Evolutionary conservation across 345 rosid genomes (phyloP), one percentile per base, ranked within the genome.

Genomic region (Sonneratia caseolaris): DNA sequence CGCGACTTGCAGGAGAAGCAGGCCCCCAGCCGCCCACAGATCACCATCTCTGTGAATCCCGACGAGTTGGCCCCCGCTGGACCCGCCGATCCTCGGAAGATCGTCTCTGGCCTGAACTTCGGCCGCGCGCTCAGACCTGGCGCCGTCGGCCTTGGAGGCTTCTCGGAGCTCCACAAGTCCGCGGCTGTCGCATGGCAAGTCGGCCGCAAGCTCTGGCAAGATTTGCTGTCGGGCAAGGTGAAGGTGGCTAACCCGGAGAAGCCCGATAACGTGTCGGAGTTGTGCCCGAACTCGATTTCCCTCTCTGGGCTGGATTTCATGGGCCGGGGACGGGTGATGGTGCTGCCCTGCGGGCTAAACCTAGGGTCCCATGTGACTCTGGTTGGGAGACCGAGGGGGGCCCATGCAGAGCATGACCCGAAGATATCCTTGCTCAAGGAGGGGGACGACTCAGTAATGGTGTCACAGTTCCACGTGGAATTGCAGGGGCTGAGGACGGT

Each of bases 381-480:
- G 73, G 96, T 93, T 4, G 98, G 87, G 72, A 86, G 85, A 84
- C 98, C 98, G 7, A 80, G 90, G 78, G 57, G 57, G 68, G 89
- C 91, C 36, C 94, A 90, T 35, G 70, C 79, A 0, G 93, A 89
- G 82, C 69, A 69, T 15, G 89, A 85, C 36, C 89, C 91, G 0
- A 83, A 80, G 79, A 93, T 91, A 61, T 68, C 84, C 11, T 1
- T 82, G 70, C 68, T 83, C 40, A 85, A 72, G 74, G 86, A 84
- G 3, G 94, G 82, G 32, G 85, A 76, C 71, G 83, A 80, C 22
- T 22, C 77, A 64, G 79, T 73, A 69, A 80, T 88, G 85, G 91
- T 89, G 37, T 91, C 96, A 2, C 98, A 93, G 89, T 93, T 91
- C 71, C 85, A 86, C 70, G 75, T 93, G 77, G 98, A 93, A 86